Evolutionary conservation across 2,329 filamentous ascomycete genomes (phyloP), one percentile per base, ranked within the genome.

Genomic region (Coleophoma cylindrospora): DNA sequence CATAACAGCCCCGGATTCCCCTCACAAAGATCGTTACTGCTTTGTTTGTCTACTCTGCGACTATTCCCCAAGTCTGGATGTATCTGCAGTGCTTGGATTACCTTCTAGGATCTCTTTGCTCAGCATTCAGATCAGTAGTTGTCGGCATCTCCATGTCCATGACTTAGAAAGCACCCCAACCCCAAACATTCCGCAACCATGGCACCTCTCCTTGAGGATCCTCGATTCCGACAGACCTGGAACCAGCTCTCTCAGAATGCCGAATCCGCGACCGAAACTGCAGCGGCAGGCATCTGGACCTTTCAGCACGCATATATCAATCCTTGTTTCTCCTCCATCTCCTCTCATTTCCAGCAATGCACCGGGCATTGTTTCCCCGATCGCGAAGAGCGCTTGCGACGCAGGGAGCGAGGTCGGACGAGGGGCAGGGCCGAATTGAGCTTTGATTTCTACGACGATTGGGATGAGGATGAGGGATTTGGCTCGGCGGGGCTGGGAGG

Each of bases 401-500:
- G 89, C 50, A 75, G 85, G 54, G 83, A 90, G 61, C 80, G 86
- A 41, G 77, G 79, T 17, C 73, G 78, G 9, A 71, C 74, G 21
- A 69, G 72, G 53, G 82, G 81, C 2, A 70, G 83, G 47, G 87
- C 91, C 27, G 91, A 96, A 69, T 81, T 87, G 61, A 91, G 82
- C 62, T 97, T 97, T 66, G 92, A 96, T 68, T 97, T 97, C 67
- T 97, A 97, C 72, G 92, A 96, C 68, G 92, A 96, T 68, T 97
- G 92, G 92, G 90, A 96, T 49, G 79, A 83, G 21, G 62, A 64
- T 45, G 57, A 57, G 19, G 75, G 65, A 36, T 63, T 64, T 32
- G 77, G 80, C 46, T 74, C 73, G 34, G 78, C 83, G 37, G 79
- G 84, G 0, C 71, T 91, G 47, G 85, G 78, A 41, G 70, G 82